These are phyloP conservation scores for Albophoma yamanashiensis DNA, from an alignment of 2,329 filamentous ascomycete species.

Conservation along the genomic window DNA sequence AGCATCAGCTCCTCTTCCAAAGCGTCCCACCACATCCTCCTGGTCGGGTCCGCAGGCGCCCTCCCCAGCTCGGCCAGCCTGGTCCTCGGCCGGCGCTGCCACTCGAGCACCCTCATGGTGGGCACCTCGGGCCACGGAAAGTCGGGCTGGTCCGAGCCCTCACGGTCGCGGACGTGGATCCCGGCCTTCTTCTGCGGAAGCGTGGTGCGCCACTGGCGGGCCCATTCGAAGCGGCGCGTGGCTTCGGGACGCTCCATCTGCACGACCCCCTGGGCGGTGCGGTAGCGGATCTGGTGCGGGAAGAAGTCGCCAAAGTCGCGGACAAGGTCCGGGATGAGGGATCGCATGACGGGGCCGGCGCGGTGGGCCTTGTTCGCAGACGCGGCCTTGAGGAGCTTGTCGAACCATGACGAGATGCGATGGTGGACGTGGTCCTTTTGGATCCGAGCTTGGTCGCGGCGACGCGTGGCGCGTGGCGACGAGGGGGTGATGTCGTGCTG, in stretches of 20 bases:
- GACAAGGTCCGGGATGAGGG: constrained; percentile 19
- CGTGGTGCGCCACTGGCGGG: constrained; percentile 10
- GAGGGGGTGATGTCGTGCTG: constrained; percentile 11
- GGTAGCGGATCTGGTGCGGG: constrained; percentile 17
- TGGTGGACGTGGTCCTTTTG: constrained; percentile 21
- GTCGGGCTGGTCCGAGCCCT: constrained; percentile 7
- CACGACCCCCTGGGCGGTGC: constrained; percentile 19
- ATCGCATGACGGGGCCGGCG: constrained; percentile 8
- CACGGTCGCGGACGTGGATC: constrained; percentile 3
- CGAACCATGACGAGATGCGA: constrained; percentile 17
- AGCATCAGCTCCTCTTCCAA: constrained; percentile 18
- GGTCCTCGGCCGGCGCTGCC: constrained; percentile 11
- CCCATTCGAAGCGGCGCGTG: constrained; percentile 12
- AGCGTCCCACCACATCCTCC: constrained; percentile 15
- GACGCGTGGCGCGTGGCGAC: constrained; percentile 7
- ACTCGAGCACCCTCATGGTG: constrained; percentile 12
- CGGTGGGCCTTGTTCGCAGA: constrained; percentile 12
- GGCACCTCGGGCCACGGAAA: constrained; percentile 13
- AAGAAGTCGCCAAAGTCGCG: constrained; percentile 23
- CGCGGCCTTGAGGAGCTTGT: constrained; percentile 14
- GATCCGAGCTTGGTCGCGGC: constrained; percentile 16
- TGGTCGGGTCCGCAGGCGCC: constrained; percentile 10
- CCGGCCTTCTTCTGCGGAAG: constrained; percentile 14
- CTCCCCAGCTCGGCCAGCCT: constrained; percentile 8
- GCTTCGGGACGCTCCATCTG: constrained; percentile 12